A percentile compares a stretch with the other conserved stretches of the same genome.
phyloP scores from a whole-genome alignment of 495 filamentous ascomycete species.

The Polyplosphaeria fusca region DNA sequence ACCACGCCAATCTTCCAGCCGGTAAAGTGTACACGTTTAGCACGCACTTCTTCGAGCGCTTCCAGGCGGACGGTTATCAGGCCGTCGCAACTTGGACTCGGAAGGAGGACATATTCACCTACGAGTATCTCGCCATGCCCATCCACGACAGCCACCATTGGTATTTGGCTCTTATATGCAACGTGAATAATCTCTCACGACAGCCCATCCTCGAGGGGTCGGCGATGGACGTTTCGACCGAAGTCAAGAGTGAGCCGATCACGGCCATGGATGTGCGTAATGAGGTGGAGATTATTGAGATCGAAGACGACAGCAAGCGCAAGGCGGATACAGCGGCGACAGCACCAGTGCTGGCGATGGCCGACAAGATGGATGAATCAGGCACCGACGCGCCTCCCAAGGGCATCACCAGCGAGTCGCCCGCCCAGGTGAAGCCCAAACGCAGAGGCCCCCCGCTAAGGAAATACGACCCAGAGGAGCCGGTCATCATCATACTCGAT shows the following conservation, averaged over 20 bases:
- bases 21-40: constrained; percentile 80
- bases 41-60: constrained; percentile 75
- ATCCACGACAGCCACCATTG: constrained; percentile 84
- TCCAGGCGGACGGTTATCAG: constrained; percentile 64
- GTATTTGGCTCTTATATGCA: constrained; percentile 96
- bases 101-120: constrained; percentile 76
- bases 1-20: constrained; percentile 49
- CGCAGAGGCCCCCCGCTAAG: constrained; percentile 7
- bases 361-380: neutral
- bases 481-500: constrained; percentile 84
- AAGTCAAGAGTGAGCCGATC: neutral
- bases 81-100: constrained; percentile 87
- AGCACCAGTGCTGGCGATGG: neutral
- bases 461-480: constrained; percentile 42
- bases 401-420: neutral
- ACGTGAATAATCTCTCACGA: constrained; percentile 58
- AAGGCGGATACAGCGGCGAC: neutral
- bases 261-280: neutral
- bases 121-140: constrained; percentile 87
- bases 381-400: neutral
- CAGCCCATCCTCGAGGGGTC: neutral
- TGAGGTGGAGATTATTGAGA: neutral
- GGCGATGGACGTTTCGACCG: neutral
- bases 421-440: neutral
- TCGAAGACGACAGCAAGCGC: neutral